These are phyloP conservation scores for Castanea sativa DNA, from an alignment of 306 rosid species.

Conservation along the genomic window DNA sequence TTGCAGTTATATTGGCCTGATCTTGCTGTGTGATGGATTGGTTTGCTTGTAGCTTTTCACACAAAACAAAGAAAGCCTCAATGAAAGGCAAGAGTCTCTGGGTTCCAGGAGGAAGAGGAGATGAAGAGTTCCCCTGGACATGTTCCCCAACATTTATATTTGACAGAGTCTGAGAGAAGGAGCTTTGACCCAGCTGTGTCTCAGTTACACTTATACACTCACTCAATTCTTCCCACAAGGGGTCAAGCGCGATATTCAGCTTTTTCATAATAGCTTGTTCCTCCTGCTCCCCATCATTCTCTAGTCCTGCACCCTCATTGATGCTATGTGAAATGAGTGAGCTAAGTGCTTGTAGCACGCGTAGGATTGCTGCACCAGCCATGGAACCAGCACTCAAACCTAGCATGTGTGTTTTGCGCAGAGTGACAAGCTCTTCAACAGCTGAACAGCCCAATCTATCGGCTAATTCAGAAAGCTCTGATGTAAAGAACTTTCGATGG, in stretches of 20 bases:
- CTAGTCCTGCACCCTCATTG: slow-evolving; percentile 44
- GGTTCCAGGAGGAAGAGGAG: slow-evolving; percentile 98
- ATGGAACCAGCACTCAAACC: slow-evolving; percentile 95
- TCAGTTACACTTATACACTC: slow-evolving; percentile 92
- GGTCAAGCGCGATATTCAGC: slow-evolving; percentile 80
- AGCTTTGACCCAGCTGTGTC: slow-evolving; percentile 76
- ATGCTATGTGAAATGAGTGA: slow-evolving; percentile 55
- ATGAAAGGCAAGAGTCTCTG: slow-evolving; percentile 94
- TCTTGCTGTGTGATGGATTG: slow-evolving; percentile 66
- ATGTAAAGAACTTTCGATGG: slow-evolving; percentile 72
- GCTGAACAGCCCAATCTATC: slow-evolving; percentile 88
- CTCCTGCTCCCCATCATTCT: slow-evolving; percentile 58
- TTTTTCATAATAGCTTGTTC: slow-evolving; percentile 83
- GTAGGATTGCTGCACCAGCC: slow-evolving; percentile 97
- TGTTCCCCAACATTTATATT: slow-evolving; percentile 65
- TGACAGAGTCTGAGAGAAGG: slow-evolving; percentile 50
- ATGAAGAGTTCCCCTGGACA: slow-evolving; percentile 74
- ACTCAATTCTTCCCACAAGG: slow-evolving; percentile 95
- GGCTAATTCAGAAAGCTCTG: slow-evolving; percentile 74
- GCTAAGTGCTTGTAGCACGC: slow-evolving; percentile 88
- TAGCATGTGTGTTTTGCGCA: slow-evolving; percentile 86
- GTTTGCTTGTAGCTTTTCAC: slow-evolving; percentile 87
- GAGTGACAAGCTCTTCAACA: slow-evolving; percentile 80
- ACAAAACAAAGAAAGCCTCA: slow-evolving; percentile 96
- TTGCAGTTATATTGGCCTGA: slow-evolving; percentile 64